Evolutionary conservation across 495 filamentous ascomycete genomes (phyloP).

Genomic region (Neurospora intermedia): DNA sequence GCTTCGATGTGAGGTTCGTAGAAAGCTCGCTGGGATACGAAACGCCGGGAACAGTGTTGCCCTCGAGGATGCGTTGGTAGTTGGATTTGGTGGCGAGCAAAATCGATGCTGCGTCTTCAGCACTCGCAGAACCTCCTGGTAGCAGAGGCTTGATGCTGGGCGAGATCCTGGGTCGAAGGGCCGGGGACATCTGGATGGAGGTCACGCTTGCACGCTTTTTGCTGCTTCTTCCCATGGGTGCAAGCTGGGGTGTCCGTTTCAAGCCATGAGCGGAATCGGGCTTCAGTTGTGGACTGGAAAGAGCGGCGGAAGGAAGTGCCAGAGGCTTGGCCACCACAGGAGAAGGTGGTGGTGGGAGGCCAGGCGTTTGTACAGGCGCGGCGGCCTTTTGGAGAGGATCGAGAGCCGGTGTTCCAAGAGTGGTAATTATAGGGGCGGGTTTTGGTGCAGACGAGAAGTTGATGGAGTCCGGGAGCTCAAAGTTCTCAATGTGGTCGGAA

Average conservation of each 20-base stretch:
- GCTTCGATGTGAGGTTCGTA: slow-evolving; percentile 88
- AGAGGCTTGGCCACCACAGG: slow-evolving; percentile 32
- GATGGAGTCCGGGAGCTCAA: slow-evolving; percentile 55
- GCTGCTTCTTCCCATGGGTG: slow-evolving; percentile 23
- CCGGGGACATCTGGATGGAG: slow-evolving; percentile 70
- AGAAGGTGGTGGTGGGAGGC: slow-evolving; percentile 36
- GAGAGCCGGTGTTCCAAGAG: slow-evolving; percentile 22
- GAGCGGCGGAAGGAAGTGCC: slow-evolving; percentile 29
- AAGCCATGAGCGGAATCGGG: slow-evolving; percentile 23
- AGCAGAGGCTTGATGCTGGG: slow-evolving; percentile 88
- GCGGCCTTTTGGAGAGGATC: background rate
- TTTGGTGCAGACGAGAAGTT: slow-evolving; percentile 32
- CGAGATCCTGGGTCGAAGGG: slow-evolving; percentile 83
- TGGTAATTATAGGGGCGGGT: slow-evolving; percentile 36
- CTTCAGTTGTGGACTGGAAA: slow-evolving; percentile 43
- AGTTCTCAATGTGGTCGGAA: slow-evolving; percentile 56
- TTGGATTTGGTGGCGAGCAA: slow-evolving; percentile 90
- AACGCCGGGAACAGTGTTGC: slow-evolving; percentile 79
- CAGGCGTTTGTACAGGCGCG: slow-evolving; percentile 21
- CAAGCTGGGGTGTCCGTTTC: slow-evolving; percentile 36
- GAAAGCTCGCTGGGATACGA: slow-evolving; percentile 84
- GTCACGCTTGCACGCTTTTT: slow-evolving; percentile 69
- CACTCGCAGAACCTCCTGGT: slow-evolving; percentile 45
- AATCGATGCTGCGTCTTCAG: slow-evolving; percentile 64
- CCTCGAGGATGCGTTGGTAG: slow-evolving; percentile 94